Base-by-base conservation (phyloP, 2,329 filamentous ascomycete species). In the Alternaria triticina region DNA sequence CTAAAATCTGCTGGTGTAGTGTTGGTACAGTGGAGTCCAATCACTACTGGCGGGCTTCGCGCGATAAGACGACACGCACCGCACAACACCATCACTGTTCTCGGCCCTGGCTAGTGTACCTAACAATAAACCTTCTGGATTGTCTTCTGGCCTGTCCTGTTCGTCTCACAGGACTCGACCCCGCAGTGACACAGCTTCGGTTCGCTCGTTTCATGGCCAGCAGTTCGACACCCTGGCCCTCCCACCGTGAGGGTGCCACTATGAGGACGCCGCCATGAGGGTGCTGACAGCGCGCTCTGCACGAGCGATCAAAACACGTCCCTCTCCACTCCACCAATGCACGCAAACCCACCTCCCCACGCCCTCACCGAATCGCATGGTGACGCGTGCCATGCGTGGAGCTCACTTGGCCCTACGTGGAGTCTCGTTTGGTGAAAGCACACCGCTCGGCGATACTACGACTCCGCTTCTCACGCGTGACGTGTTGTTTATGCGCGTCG, bases 301-400 rank as follows among this genome's bases (percentile, higher is more conserved):
- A 51, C 28, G 13, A 52, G 49, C 54, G 25, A 60, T 63, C 57
- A 54, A 60, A 67, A 65, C 62, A 69, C 55, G 47, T 36, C 52
- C 36, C 13, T 46, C 49, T 28, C 46, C 45, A 56, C 57, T 46
- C 59, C 22, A 36, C 57, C 50, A 59, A 58, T 45, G 43, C 57
- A 45, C 36, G 46, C 44, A 25, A 40, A 50, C n/a, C 11, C 51
- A 28, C 44, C 59, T 52, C 45, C 52, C 43, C 46, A 20, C 12
- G 5, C 30, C 43, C 10, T 50, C 65, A 66, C 62, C 75, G 74
- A 77, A 78, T 78, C 52, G 68, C 68, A 64, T 55, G 55, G 33
- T 68, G 76, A 72, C 75, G 74, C 75, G 76, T 78, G 67, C 73
- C 71, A 62, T 77, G 73, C 76, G 68, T 72, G 62, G 61, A 63